Percentiles rank a stretch among this genome's conserved stretches.
Evolutionary conservation across 2,329 filamentous ascomycete species (phyloP).

Genomic region (Pseudogymnoascus sp.): DNA sequence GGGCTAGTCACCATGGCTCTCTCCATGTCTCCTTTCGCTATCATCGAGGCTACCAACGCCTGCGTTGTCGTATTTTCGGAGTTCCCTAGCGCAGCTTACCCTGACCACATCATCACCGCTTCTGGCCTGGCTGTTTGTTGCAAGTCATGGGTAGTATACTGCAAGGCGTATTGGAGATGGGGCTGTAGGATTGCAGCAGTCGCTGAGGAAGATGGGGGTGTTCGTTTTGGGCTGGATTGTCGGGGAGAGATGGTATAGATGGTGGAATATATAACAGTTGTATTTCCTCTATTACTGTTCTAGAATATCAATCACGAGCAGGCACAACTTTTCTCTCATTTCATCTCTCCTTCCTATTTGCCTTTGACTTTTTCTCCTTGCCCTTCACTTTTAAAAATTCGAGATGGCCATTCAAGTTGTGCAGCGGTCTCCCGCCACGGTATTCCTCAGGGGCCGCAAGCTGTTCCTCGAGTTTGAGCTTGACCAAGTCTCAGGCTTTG

Average conservation of each 20-base stretch:
- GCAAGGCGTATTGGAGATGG: slow-evolving; percentile 1
- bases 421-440: not conserved
- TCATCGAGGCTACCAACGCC: not conserved
- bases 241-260: not conserved
- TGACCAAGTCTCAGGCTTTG: slow-evolving; percentile 1
- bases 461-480: slow-evolving; percentile 2
- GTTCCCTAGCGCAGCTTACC: not conserved
- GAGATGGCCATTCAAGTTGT: slow-evolving; percentile 3
- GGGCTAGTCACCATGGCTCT: not conserved
- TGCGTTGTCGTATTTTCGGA: not conserved
- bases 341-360: not conserved
- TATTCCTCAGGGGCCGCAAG: not conserved
- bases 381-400: not conserved
- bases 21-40: not conserved
- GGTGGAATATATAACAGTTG: not conserved
- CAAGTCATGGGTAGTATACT: not conserved
- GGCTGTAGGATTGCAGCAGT: not conserved
- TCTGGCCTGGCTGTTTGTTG: not conserved
- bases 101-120: not conserved
- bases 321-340: not conserved
- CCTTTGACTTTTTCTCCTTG: not conserved
- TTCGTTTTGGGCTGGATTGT: not conserved
- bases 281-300: not conserved
- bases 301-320: not conserved
- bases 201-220: not conserved